Evolutionary conservation across 139 green algal species (phyloP).

Genomic region (Trebouxia sp.): DNA sequence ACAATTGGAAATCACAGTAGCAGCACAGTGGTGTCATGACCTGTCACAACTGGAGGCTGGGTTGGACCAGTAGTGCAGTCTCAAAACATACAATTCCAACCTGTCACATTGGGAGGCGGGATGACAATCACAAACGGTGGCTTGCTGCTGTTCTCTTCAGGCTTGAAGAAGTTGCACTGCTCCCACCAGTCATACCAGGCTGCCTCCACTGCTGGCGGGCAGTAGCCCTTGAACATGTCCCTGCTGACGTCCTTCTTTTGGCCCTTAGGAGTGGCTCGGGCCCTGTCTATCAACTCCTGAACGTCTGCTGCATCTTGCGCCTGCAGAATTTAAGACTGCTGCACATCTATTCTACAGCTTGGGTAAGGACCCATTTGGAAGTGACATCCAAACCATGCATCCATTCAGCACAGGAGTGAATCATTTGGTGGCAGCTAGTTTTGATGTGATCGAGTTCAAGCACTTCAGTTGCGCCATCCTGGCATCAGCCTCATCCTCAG

Average conservation of each 20-base stretch:
- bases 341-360: too few relatives aligned
- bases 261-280: slow-evolving; percentile 71
- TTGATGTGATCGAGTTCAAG: too few relatives aligned
- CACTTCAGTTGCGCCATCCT: too few relatives aligned
- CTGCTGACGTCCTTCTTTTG: slow-evolving; percentile 79
- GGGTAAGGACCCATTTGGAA: too few relatives aligned
- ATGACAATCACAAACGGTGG: slow-evolving; percentile 97
- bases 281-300: slow-evolving; percentile 51
- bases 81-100: too few relatives aligned
- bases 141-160: slow-evolving; percentile 65
- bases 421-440: too few relatives aligned
- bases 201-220: slow-evolving; percentile 75
- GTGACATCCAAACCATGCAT: neutral
- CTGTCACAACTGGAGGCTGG: too few relatives aligned
- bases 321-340: too few relatives aligned
- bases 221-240: slow-evolving; percentile 87
- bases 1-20: too few relatives aligned
- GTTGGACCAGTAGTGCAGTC: too few relatives aligned
- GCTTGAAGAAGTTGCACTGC: slow-evolving; percentile 88
- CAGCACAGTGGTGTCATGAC: too few relatives aligned
- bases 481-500: too few relatives aligned
- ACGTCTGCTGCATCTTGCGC: neutral
- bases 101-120: slow-evolving; percentile 98
- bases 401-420: neutral
- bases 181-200: slow-evolving; percentile 89